Evolutionary conservation across 768 basidiomycete species (phyloP).

Genomic region (Calocybe cyanea): DNA sequence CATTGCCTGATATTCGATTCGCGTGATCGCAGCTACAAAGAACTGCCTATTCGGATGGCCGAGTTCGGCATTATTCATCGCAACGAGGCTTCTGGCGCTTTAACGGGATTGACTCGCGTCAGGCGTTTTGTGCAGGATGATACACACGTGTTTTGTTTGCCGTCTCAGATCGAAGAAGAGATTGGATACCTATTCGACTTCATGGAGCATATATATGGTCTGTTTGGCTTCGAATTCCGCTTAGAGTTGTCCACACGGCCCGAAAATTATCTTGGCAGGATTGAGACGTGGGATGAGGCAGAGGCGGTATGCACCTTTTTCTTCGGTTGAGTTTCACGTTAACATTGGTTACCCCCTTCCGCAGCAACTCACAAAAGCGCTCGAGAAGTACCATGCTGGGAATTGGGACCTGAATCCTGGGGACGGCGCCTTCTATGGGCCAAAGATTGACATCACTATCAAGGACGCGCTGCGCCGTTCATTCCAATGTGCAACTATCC

Average conservation of each 20-base stretch:
- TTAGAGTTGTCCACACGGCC: constrained; percentile 95
- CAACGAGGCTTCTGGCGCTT: constrained; percentile 93
- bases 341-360: constrained; percentile 1
- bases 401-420: constrained; percentile 93
- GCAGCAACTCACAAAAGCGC: constrained; percentile 79
- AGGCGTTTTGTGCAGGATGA: constrained; percentile 97
- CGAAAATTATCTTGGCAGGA: constrained; percentile 84
- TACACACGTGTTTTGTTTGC: constrained; percentile 98
- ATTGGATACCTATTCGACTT: constrained; percentile 89
- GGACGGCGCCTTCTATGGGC: constrained; percentile 99
- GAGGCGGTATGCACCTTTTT: constrained; percentile 56
- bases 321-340: neutral
- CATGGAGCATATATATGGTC: constrained; percentile 88
- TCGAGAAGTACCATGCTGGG: constrained; percentile 83
- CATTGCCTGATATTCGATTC: constrained; percentile 96
- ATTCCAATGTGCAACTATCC: constrained; percentile 98
- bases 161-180: constrained; percentile 88
- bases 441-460: constrained; percentile 98
- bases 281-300: constrained; percentile 89
- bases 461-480: constrained; percentile 88
- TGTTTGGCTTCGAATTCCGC: constrained; percentile 93
- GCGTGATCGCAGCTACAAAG: constrained; percentile 89
- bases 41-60: constrained; percentile 95
- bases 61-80: constrained; percentile 98
- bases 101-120: constrained; percentile 91